phyloP scores from a whole-genome alignment of 805 yeast genomes.

The Cephaloascus fragrans region DNA sequence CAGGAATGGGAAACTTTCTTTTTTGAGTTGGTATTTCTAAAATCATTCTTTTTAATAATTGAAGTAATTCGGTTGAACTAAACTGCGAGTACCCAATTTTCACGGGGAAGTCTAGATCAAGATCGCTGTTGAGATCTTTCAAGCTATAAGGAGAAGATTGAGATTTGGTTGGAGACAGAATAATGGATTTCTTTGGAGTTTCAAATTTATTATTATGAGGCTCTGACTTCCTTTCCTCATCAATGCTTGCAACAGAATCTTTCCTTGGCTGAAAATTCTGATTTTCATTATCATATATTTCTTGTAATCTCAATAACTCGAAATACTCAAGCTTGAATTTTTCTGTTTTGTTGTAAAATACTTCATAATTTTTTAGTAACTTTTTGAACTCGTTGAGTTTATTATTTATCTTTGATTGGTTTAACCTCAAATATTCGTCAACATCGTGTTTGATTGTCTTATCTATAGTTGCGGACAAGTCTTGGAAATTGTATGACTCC shows the following conservation, averaged over 20 bases:
- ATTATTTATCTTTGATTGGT: conserved; percentile 22
- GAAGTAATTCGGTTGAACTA: conserved; percentile 10
- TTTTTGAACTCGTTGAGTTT: conserved; percentile 14
- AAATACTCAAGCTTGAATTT: conserved; percentile 17
- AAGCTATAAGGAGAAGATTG: neutral
- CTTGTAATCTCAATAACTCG: conserved; percentile 21
- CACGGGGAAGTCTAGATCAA: conserved; percentile 20
- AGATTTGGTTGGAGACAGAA: conserved; percentile 1
- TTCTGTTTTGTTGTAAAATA: conserved; percentile 15
- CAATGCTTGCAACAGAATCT: neutral
- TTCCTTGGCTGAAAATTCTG: conserved; percentile 1
- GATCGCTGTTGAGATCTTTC: conserved; percentile 1
- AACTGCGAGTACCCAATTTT: conserved; percentile 15
- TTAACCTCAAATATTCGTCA: conserved; percentile 21
- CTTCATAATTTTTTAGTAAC: conserved; percentile 15
- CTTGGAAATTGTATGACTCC: conserved; percentile 14
- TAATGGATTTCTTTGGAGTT: conserved; percentile 1
- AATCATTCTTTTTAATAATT: conserved; percentile 14
- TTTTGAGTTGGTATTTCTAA: conserved; percentile 13
- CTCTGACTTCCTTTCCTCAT: conserved; percentile 2
- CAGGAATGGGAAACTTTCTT: conserved; percentile 28
- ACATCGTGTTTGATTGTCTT: conserved; percentile 19
- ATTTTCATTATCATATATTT: conserved; percentile 13
- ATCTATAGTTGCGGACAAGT: conserved; percentile 23
- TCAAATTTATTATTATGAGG: conserved; percentile 1